These are phyloP conservation scores for Penicillium griseofulvum DNA, from an alignment of 2,329 filamentous ascomycete species.

Conservation along the genomic window DNA sequence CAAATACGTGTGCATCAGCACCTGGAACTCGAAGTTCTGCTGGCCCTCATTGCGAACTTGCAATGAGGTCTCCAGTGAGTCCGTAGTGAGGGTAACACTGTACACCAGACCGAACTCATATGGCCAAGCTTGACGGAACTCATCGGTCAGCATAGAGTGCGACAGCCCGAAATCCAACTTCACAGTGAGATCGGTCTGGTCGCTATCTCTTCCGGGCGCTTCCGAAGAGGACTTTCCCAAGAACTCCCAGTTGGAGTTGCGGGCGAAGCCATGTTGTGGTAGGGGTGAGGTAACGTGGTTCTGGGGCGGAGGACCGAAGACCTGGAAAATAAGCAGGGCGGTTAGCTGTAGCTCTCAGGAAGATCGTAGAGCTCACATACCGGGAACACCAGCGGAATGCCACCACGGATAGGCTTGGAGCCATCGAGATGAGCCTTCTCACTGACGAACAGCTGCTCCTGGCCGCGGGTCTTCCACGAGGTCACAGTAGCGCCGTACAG, in stretches of 20 bases:
- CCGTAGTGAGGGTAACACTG: conserved; percentile 77
- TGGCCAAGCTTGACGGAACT: conserved; percentile 72
- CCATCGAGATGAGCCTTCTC: conserved; percentile 79
- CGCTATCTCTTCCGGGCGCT: conserved; percentile 30
- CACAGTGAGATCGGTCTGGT: conserved; percentile 63
- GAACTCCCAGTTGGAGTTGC: conserved; percentile 88
- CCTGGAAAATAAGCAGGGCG: conserved; percentile 43
- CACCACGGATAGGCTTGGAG: conserved; percentile 83
- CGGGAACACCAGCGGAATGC: conserved; percentile 89
- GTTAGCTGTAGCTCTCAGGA: conserved; percentile 14
- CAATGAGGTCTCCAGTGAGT: conserved; percentile 74
- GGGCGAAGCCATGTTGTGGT: conserved; percentile 92
- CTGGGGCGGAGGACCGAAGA: conserved; percentile 78
- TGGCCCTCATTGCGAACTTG: conserved; percentile 86
- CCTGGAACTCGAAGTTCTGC: conserved; percentile 83
- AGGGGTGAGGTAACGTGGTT: conserved; percentile 75
- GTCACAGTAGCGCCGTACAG: conserved; percentile 91
- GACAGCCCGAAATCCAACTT: conserved; percentile 96
- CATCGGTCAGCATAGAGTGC: conserved; percentile 65
- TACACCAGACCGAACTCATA: conserved; percentile 88
- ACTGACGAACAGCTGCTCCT: conserved; percentile 85
- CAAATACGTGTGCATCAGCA: conserved; percentile 88
- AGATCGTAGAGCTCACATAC: conserved; percentile 52
- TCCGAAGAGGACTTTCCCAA: conserved; percentile 53
- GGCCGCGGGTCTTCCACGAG: conserved; percentile 80